phyloP scores from a whole-genome alignment of 2,329 filamentous ascomycete species.

The Xylariaceae sp. region DNA sequence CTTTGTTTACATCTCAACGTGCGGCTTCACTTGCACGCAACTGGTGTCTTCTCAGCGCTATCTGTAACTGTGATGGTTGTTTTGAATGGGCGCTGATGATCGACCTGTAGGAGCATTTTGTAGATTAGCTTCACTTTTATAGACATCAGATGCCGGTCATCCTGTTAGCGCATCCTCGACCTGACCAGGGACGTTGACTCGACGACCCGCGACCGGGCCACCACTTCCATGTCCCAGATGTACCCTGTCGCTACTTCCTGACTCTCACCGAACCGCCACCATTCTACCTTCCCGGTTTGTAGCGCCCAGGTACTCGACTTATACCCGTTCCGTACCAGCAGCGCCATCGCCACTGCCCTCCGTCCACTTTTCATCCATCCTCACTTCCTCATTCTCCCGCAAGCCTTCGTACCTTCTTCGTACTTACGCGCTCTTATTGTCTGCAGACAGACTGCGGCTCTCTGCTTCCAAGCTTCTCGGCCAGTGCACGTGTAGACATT shows the following conservation, averaged over 20 bases:
- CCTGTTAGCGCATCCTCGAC: not conserved
- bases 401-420: not conserved
- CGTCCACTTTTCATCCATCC: not conserved
- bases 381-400: not conserved
- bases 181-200: not conserved
- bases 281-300: not conserved
- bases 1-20: too few species aligned
- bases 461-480: too few species aligned
- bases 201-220: not conserved
- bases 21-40: too few species aligned
- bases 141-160: conserved; percentile 3
- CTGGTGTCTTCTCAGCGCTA: too few species aligned
- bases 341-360: not conserved
- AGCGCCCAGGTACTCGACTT: not conserved
- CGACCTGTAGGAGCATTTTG: not conserved
- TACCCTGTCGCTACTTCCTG: too few species aligned
- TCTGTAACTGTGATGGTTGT: too few species aligned
- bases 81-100: not conserved
- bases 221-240: too few species aligned
- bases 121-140: too few species aligned
- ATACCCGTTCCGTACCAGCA: too few species aligned
- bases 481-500: not conserved
- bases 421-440: not conserved
- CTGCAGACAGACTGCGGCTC: too few species aligned
- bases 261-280: too few species aligned